Percentiles rank a stretch among this genome's conserved stretches.
phyloP scores from a whole-genome alignment of 352 stramenopile species.

The Globisporangium irregulare region DNA sequence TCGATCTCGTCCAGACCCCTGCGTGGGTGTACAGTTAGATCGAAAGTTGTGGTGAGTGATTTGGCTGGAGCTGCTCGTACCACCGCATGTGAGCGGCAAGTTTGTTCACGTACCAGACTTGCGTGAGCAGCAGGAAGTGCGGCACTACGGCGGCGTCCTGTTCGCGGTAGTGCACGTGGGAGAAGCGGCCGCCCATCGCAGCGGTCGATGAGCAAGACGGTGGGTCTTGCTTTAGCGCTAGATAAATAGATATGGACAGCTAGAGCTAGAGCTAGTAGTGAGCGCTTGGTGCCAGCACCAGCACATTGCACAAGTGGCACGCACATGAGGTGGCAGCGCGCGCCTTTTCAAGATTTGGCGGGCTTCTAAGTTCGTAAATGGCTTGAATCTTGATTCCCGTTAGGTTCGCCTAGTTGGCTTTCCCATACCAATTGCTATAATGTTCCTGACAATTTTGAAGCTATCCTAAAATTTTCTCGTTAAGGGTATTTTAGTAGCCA shows the following conservation, averaged over 20 bases:
- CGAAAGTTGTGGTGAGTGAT: no score
- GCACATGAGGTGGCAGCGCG: background rate
- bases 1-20: conserved; percentile 57
- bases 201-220: background rate
- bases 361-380: background rate
- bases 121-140: conserved; percentile 61
- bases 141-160: conserved; percentile 60
- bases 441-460: no score
- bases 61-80: background rate
- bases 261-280: background rate
- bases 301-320: background rate
- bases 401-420: background rate
- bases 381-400: background rate
- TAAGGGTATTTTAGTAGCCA: no score
- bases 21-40: background rate
- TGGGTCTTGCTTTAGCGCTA: background rate
- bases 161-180: conserved; percentile 70
- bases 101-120: conserved; percentile 44
- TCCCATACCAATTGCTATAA: no score
- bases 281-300: background rate
- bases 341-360: conserved; percentile 7
- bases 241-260: background rate
- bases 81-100: no score
- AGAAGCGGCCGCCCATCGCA: conserved; percentile 67
- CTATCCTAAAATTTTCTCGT: no score